These are phyloP conservation scores for Fusarium haematococcum DNA, from an alignment of 2,329 filamentous ascomycete species.

Conservation along the genomic window DNA sequence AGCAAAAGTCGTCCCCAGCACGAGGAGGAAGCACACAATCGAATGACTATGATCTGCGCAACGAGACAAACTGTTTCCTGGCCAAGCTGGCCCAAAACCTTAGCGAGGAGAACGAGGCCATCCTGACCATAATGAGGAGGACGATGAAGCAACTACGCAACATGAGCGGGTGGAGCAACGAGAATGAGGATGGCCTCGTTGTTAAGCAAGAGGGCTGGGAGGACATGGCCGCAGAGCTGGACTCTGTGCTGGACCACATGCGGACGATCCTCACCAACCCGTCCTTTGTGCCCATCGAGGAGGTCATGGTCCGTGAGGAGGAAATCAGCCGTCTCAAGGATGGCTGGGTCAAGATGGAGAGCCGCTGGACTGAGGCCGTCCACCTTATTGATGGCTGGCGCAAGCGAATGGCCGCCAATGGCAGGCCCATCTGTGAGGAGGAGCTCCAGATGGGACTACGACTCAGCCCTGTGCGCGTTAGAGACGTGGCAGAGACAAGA, in stretches of 20 bases:
- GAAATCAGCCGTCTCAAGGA: constrained; percentile 86
- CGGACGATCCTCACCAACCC: constrained; percentile 90
- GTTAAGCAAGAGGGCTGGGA: constrained; percentile 59
- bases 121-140: constrained; percentile 78
- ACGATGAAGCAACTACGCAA: constrained; percentile 79
- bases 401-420: constrained; percentile 78
- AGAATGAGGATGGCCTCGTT: constrained; percentile 47
- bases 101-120: constrained; percentile 90
- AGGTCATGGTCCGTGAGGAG: constrained; percentile 91
- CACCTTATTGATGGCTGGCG: constrained; percentile 94
- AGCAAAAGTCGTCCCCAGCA: constrained; percentile 57
- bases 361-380: constrained; percentile 89
- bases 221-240: constrained; percentile 80
- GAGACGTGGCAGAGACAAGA: constrained; percentile 61
- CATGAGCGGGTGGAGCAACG: constrained; percentile 69
- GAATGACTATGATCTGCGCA: constrained; percentile 76
- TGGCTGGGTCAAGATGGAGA: constrained; percentile 95
- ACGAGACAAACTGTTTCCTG: constrained; percentile 92
- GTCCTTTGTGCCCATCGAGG: constrained; percentile 94
- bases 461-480: constrained; percentile 69
- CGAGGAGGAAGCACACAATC: constrained; percentile 39
- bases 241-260: constrained; percentile 82
- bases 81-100: constrained; percentile 85
- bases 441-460: constrained; percentile 76
- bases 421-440: constrained; percentile 76